A percentile compares a stretch with the other conserved stretches of the same genome.
Conservation (phyloP, 225 moss, liverwort and hornwort genomes). For the Polytrichum commune region DNA sequence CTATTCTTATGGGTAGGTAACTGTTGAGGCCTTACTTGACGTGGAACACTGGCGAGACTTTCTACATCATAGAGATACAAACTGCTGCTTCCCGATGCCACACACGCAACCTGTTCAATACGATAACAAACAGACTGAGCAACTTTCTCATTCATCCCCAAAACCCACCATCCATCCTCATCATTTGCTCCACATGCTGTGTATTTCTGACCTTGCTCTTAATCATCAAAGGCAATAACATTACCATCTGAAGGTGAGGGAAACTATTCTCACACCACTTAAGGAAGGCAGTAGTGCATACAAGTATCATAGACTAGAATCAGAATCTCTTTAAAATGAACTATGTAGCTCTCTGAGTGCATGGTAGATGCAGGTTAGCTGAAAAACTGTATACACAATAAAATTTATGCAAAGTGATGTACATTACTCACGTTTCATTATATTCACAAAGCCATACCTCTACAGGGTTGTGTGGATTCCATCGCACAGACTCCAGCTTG, state of each 20-base stretch:
- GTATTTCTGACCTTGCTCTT: background rate
- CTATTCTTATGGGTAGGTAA: constrained; percentile 2
- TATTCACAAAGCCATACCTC: constrained; percentile 51
- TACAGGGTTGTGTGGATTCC: constrained; percentile 88
- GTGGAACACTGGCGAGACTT: constrained; percentile 49
- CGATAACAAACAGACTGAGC: background rate
- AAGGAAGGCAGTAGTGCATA: too few species aligned
- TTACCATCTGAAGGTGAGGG: too few species aligned
- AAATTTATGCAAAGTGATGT: too few species aligned
- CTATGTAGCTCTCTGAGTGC: too few species aligned
- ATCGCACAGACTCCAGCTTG: constrained; percentile 69
- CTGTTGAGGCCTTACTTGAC: constrained; percentile 43
- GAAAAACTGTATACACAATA: too few species aligned
- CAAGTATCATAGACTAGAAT: too few species aligned
- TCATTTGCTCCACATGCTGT: background rate
- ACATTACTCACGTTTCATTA: background rate
- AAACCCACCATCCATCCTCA: background rate
- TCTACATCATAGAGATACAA: constrained; percentile 75
- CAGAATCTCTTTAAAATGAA: too few species aligned
- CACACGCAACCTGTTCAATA: constrained; percentile 73
- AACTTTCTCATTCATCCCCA: background rate
- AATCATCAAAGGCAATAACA: background rate
- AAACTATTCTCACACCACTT: too few species aligned
- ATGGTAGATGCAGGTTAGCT: too few species aligned
- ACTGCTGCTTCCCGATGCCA: constrained; percentile 54